Evolutionary conservation across 2,329 filamentous ascomycete species (phyloP), one percentile per base, ranked within the genome.

Genomic region (Gnomoniopsis smithogilvyi): DNA sequence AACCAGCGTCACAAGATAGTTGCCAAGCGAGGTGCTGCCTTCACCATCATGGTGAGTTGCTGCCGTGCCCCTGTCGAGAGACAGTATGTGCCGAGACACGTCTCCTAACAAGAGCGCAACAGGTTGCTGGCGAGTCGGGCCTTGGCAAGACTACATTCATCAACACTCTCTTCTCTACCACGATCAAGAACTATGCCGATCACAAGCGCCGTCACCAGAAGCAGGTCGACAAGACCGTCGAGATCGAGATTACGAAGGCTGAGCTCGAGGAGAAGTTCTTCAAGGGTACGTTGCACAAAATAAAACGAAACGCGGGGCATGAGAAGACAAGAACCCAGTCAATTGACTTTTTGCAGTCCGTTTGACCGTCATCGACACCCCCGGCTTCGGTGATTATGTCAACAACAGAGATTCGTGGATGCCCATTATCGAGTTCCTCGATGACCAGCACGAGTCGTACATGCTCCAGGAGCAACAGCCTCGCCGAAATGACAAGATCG

Each of bases 191-290:
- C 86, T 99, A 99, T 78, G 95, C 95, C 85, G 95, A 99, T 79
- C 94, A 99, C 86, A 96, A 96, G 85, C 91, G 92, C 78, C 91
- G 95, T 73, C 95, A 99, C 79, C 91, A 95, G 80, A 99, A 99
- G 87, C 95, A 99, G 83, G 87, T 98, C 68, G 95, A 99, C 82
- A 98, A 98, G 86, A 99, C 95, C 12, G 95, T 99, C 66, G 96
- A 99, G 82, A 99, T 99, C 69, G 95, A 99, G 79, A 99, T 99
- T 74, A 99, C 95, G 76, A 99, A 99, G 86, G 95, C 95, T 61
- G 95, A 99, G 82, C 82, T 99, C 65, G 95, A 99, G 81, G 95
- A 99, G 89, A 99, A 99, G 83, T 99, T 99, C 85, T 99, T 99
- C 89, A 99, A 99, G 86, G 94, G 94, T 97, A 81, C 72, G 54